These are phyloP conservation scores for Phycomyces nitens DNA, from an alignment of 192 early-diverging fungal genomes.

Conservation along the genomic window DNA sequence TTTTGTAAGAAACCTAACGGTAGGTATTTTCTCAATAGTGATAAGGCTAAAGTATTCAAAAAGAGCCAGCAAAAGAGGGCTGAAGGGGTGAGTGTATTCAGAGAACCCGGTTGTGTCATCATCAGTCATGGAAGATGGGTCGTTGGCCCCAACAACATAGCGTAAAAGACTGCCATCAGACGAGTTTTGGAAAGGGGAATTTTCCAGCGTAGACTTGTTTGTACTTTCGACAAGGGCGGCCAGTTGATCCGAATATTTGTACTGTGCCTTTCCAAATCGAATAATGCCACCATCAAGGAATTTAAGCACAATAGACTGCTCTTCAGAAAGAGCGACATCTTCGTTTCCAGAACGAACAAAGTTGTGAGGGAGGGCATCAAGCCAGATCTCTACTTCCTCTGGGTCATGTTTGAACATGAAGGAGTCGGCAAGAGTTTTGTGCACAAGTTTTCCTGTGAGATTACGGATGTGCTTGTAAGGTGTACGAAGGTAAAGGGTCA, in stretches of 20 bases:
- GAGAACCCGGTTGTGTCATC: slow-evolving; percentile 2
- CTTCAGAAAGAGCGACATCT: slow-evolving; percentile 21
- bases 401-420: slow-evolving; percentile 56
- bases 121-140: slow-evolving; percentile 7
- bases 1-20: slow-evolving; percentile 32
- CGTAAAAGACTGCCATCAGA: not conserved
- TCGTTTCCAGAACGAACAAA: slow-evolving; percentile 6
- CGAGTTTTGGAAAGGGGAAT: slow-evolving; percentile 3
- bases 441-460: slow-evolving; percentile 40
- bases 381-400: slow-evolving; percentile 55
- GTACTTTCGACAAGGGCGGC: slow-evolving; percentile 39
- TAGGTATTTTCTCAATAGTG: slow-evolving; percentile 21
- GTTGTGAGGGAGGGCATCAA: slow-evolving; percentile 48
- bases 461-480: slow-evolving; percentile 41
- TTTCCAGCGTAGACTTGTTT: slow-evolving; percentile 7
- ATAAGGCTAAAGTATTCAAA: slow-evolving; percentile 42
- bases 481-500: slow-evolving; percentile 52
- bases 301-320: slow-evolving; percentile 43
- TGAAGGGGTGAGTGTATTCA: slow-evolving; percentile 42
- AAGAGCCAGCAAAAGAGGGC: slow-evolving; percentile 46
- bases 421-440: slow-evolving; percentile 49
- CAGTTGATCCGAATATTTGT: slow-evolving; percentile 59
- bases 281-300: slow-evolving; percentile 66
- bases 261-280: slow-evolving; percentile 54
- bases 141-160: not conserved